These are phyloP conservation scores for Hortiboletus flavorubellus DNA, from an alignment of 768 basidiomycete species.

Conservation along the genomic window DNA sequence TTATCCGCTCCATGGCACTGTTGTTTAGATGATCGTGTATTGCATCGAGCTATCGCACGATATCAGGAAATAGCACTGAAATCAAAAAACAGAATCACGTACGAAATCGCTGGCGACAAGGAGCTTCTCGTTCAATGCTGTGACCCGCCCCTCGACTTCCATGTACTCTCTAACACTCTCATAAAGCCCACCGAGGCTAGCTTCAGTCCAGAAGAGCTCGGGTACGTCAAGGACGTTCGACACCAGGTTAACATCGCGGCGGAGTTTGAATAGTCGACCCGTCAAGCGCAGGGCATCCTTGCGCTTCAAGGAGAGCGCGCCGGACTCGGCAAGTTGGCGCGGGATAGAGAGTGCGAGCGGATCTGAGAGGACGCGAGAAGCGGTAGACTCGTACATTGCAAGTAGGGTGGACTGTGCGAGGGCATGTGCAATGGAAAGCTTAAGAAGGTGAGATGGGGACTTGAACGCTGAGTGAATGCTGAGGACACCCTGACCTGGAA, in stretches of 20 bases:
- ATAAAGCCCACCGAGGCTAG: constrained; percentile 83
- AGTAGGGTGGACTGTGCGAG: constrained; percentile 93
- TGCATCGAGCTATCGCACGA: constrained; percentile 64
- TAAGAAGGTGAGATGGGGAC: constrained; percentile 84
- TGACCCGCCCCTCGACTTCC: constrained; percentile 82
- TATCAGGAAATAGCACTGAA: background rate
- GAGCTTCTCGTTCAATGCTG: constrained; percentile 84
- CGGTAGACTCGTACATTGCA: constrained; percentile 79
- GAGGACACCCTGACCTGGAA: background rate
- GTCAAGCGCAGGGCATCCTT: constrained; percentile 85
- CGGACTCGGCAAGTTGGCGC: constrained; percentile 73
- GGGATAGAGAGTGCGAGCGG: constrained; percentile 79
- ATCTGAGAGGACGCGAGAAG: constrained; percentile 74
- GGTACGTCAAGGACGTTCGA: constrained; percentile 93
- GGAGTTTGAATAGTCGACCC: constrained; percentile 79
- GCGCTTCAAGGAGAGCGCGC: constrained; percentile 70
- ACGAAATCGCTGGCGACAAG: constrained; percentile 88
- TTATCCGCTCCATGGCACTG: constrained; percentile 86
- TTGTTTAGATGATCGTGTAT: constrained; percentile 94
- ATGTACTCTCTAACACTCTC: constrained; percentile 94
- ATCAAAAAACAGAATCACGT: constrained; percentile 29
- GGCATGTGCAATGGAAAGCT: constrained; percentile 92
- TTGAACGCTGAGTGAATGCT: constrained; percentile 64
- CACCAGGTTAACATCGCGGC: constrained; percentile 87
- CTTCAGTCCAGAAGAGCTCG: constrained; percentile 93